Evolutionary conservation across 805 yeast genomes (phyloP).

Genomic region (Candida ortonii): DNA sequence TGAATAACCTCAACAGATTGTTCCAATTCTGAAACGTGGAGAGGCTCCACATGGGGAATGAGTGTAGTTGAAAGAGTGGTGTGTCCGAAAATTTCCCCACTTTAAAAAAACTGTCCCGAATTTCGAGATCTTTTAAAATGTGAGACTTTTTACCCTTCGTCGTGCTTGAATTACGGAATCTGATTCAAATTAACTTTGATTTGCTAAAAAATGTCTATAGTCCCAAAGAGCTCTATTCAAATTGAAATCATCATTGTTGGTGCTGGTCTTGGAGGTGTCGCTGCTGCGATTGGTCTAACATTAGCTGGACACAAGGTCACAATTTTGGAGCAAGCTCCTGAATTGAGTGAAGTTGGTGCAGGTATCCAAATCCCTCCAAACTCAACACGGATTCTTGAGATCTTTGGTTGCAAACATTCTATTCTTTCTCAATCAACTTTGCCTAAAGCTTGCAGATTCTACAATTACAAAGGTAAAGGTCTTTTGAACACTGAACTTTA

Average conservation of each 20-base stretch:
- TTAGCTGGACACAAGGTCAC: conserved; percentile 27
- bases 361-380: conserved; percentile 23
- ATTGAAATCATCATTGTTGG: conserved; percentile 26
- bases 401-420: conserved; percentile 11
- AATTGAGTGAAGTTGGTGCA: conserved; percentile 20
- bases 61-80: too few species aligned
- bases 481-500: conserved; percentile 10
- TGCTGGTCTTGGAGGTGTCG: conserved; percentile 33
- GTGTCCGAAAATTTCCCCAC: too few species aligned
- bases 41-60: too few species aligned
- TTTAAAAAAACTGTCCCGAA: too few species aligned
- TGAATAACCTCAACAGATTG: too few species aligned
- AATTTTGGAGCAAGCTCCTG: conserved; percentile 28
- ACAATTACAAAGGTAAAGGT: conserved; percentile 14
- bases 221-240: conserved; percentile 4
- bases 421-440: conserved; percentile 10
- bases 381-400: conserved; percentile 15
- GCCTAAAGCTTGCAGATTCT: conserved; percentile 13
- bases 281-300: conserved; percentile 27
- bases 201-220: background rate
- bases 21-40: conserved; percentile 10
- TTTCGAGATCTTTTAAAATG: too few species aligned
- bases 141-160: too few species aligned
- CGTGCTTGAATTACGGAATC: too few species aligned
- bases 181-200: too few species aligned